phyloP scores from a whole-genome alignment of 805 yeast genomes.

The Helenozyma rhizophorensis region DNA sequence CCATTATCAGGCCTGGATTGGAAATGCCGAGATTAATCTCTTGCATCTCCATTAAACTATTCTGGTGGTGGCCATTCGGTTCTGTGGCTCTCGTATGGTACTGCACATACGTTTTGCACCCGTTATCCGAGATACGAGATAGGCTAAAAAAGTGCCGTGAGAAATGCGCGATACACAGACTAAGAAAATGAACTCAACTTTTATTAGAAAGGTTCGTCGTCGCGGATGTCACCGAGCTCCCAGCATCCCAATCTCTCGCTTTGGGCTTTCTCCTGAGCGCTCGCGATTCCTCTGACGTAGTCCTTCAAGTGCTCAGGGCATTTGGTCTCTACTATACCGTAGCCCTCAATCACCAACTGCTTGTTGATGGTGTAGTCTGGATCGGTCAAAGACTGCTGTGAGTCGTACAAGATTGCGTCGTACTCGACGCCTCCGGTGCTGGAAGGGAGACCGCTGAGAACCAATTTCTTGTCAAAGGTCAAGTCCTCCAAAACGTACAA shows the following conservation, averaged over 20 bases:
- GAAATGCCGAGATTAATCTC: too few species aligned
- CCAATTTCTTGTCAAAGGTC: constrained; percentile 48
- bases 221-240: constrained; percentile 71
- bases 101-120: too few species aligned
- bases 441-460: constrained; percentile 46
- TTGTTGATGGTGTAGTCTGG: constrained; percentile 57
- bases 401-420: constrained; percentile 52
- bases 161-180: neutral
- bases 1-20: too few species aligned
- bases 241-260: constrained; percentile 57
- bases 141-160: too few species aligned
- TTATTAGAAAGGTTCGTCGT: constrained; percentile 43
- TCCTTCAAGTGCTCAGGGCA: constrained; percentile 29
- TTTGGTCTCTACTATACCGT: constrained; percentile 48
- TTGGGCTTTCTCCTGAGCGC: constrained; percentile 48
- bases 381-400: constrained; percentile 49
- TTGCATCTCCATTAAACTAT: too few species aligned
- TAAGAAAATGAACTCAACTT: too few species aligned
- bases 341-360: constrained; percentile 55
- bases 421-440: constrained; percentile 41
- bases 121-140: too few species aligned
- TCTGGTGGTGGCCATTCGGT: too few species aligned
- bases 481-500: constrained; percentile 50
- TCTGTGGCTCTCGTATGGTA: too few species aligned
- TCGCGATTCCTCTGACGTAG: constrained; percentile 30